phyloP scores from a whole-genome alignment of 2,329 filamentous ascomycete genomes.

The Didymella pinodella region DNA sequence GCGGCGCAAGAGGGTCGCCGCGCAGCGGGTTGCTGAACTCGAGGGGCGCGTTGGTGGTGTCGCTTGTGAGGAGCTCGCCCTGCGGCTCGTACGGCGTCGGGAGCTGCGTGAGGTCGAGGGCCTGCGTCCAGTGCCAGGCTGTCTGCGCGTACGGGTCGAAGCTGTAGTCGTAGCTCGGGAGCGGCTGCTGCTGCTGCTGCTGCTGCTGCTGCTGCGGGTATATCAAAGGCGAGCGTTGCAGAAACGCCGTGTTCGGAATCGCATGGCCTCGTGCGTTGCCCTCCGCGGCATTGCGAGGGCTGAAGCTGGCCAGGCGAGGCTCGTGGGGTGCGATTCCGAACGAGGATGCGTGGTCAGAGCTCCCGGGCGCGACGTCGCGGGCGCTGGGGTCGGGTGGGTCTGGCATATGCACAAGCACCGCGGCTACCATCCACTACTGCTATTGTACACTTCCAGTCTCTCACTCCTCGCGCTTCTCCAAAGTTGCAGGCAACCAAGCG shows the following conservation, averaged over 20 bases:
- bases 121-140: conserved; percentile 52
- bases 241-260: conserved; percentile 25
- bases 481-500: conserved; percentile 26
- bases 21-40: conserved; percentile 41
- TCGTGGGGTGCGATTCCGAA: conserved; percentile 21
- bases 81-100: conserved; percentile 54
- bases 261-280: conserved; percentile 33
- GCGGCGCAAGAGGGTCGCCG: conserved; percentile 36
- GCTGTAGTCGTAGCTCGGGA: conserved; percentile 26
- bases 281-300: conserved; percentile 28
- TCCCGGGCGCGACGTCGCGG: conserved; percentile 27
- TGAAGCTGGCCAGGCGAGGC: conserved; percentile 26
- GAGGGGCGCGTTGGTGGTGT: background rate
- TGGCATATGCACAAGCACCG: conserved; percentile 34
- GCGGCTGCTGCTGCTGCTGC: conserved; percentile 31
- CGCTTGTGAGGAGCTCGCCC: conserved; percentile 51
- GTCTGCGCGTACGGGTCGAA: conserved; percentile 38
- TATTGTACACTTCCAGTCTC: background rate
- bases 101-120: conserved; percentile 46
- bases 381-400: conserved; percentile 34
- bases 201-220: conserved; percentile 32
- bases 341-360: conserved; percentile 44
- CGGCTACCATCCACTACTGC: too few relatives aligned
- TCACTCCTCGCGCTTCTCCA: conserved; percentile 7
- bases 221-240: conserved; percentile 29